phyloP scores from a whole-genome alignment of 306 rosid species.

The apple (Malus domestica) region ASM211411v1 NC_041795.1:9628501-9629000 shows the following conservation, averaged over 20 bases:
- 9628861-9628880: constrained; percentile 13
- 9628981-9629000: constrained; percentile 11
- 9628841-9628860: constrained; percentile 55
- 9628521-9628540: constrained; percentile 83
- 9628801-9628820: constrained; percentile 67
- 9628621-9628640: constrained; percentile 39
- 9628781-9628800: constrained; percentile 74
- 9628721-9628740: constrained; percentile 75
- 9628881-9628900: constrained; percentile 12
- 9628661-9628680: constrained; percentile 48
- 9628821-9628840: constrained; percentile 83
- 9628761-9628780: constrained; percentile 58
- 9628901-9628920: constrained; percentile 20
- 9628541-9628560: constrained; percentile 91
- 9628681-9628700: constrained; percentile 73
- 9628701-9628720: constrained; percentile 64
- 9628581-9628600: constrained; percentile 62
- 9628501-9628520: constrained; percentile 76
- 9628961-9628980: background rate
- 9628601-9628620: constrained; percentile 66
- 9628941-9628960: constrained; percentile 4
- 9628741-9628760: constrained; percentile 75
- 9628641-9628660: constrained; percentile 45
- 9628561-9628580: constrained; percentile 73
- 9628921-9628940: constrained; percentile 21